These are phyloP conservation scores for Maudiozyma pseudohumilis DNA, from an alignment of 805 yeast species.

Conservation along the genomic window DNA sequence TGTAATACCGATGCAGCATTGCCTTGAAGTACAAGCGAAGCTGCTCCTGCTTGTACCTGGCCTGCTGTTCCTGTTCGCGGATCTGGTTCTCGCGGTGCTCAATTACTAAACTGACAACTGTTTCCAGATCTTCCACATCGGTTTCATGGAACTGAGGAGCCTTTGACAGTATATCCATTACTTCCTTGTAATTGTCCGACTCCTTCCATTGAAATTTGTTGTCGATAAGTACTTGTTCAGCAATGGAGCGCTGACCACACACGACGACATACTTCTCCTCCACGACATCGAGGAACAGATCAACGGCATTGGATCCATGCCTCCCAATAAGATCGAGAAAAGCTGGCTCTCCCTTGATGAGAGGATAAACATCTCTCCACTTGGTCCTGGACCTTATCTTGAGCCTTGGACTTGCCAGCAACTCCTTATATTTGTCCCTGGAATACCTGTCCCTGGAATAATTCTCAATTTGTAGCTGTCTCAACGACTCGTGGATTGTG, in stretches of 20 bases:
- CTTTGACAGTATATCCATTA: constrained; percentile 11
- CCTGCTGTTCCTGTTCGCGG: constrained; percentile 15
- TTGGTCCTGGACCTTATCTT: constrained; percentile 40
- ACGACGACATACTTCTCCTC: constrained; percentile 51
- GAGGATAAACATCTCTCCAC: constrained; percentile 49
- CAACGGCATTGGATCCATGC: constrained; percentile 68
- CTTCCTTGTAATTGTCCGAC: constrained; percentile 7
- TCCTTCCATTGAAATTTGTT: constrained; percentile 19
- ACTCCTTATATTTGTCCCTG: constrained; percentile 45
- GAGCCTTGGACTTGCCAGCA: constrained; percentile 27
- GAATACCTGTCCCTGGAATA: constrained; percentile 54
- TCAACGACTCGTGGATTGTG: constrained; percentile 17
- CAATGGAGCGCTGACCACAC: constrained; percentile 49
- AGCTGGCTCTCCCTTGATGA: constrained; percentile 43
- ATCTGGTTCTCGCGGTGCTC: constrained; percentile 18
- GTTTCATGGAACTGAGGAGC: constrained; percentile 19
- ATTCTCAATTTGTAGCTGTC: constrained; percentile 30
- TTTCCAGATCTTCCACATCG: constrained; percentile 14
- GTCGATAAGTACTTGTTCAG: constrained; percentile 40
- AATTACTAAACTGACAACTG: constrained; percentile 18
- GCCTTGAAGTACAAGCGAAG: constrained; percentile 20
- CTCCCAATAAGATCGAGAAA: constrained; percentile 61
- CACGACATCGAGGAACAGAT: constrained; percentile 63
- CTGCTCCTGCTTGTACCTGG: constrained; percentile 12
- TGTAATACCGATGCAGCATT: constrained; percentile 10